Conservation (phyloP, 169 alveolate genomes). For the Babesia sp. region DNA sequence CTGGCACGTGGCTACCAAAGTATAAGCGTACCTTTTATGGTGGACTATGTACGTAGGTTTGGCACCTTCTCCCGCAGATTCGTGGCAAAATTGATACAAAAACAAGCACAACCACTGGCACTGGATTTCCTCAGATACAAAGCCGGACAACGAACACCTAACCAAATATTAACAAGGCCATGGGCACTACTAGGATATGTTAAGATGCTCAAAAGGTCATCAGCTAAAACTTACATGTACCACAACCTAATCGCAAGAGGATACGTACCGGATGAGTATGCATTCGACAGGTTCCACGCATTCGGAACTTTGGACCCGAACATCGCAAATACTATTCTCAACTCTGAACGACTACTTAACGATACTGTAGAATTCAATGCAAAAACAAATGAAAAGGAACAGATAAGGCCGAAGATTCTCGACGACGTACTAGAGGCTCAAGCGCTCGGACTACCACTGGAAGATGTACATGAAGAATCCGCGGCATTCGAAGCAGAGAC, state of each 20-base stretch:
- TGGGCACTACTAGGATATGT: conserved; percentile 72
- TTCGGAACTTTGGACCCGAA: conserved; percentile 54
- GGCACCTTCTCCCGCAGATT: conserved; percentile 78
- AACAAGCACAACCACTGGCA: conserved; percentile 64
- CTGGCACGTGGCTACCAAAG: conserved; percentile 76
- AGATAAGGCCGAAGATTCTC: conserved; percentile 31
- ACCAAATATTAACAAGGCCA: conserved; percentile 73
- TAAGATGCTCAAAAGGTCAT: conserved; percentile 72
- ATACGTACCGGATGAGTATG: conserved; percentile 63
- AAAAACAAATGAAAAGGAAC: conserved; percentile 10
- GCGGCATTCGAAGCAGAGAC: not conserved
- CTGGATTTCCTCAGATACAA: conserved; percentile 72
- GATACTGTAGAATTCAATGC: conserved; percentile 20
- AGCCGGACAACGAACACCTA: conserved; percentile 46
- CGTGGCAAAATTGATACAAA: conserved; percentile 71
- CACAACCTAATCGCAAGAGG: conserved; percentile 69
- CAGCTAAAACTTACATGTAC: conserved; percentile 77
- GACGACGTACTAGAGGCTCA: conserved; percentile 48
- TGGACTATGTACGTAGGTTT: conserved; percentile 76
- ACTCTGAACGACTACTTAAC: conserved; percentile 58
- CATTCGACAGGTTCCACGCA: conserved; percentile 55
- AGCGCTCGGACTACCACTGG: conserved; percentile 20
- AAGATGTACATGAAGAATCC: conserved; percentile 12
- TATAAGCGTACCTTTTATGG: conserved; percentile 78
- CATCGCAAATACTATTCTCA: conserved; percentile 46